Evolutionary conservation across 495 filamentous ascomycete genomes (phyloP).

Genomic region (Podospora sp.): DNA sequence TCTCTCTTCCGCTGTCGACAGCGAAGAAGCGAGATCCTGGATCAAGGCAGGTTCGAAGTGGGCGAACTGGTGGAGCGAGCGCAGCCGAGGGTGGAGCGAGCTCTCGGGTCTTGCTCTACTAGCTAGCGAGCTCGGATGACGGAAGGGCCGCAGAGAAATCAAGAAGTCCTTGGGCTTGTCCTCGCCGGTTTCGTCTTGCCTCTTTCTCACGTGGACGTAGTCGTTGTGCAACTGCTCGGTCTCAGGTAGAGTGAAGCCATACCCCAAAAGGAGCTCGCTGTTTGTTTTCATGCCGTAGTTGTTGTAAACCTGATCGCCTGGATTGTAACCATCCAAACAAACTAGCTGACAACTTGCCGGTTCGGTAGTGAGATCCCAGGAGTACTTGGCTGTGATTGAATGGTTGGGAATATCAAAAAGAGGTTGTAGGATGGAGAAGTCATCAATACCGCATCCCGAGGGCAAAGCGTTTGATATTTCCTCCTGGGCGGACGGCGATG

Average conservation of each 20-base stretch:
- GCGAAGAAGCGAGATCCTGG: conserved; percentile 33
- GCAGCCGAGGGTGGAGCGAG: conserved; percentile 14
- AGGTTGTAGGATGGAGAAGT: conserved; percentile 57
- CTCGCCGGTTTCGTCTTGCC: conserved; percentile 15
- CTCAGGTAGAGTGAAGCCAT: conserved; percentile 53
- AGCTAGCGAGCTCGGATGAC: conserved; percentile 39
- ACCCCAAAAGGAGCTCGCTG: conserved; percentile 55
- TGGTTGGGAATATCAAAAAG: conserved; percentile 59
- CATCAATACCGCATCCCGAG: conserved; percentile 38
- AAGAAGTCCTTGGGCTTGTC: conserved; percentile 39
- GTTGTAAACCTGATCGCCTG: conserved; percentile 52
- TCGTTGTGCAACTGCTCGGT: conserved; percentile 48
- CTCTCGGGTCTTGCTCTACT: conserved; percentile 34
- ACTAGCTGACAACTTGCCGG: conserved; percentile 36
- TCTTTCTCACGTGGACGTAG: conserved; percentile 51
- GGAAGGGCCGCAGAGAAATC: conserved; percentile 45
- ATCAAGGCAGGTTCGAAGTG: conserved; percentile 49
- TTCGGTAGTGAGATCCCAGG: conserved; percentile 42
- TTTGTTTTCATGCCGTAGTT: conserved; percentile 59
- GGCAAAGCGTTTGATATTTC: conserved; percentile 22
- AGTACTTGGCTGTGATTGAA: conserved; percentile 43
- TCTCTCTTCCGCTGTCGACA: conserved; percentile 24
- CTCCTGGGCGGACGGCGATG: conserved; percentile 25
- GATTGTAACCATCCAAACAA: conserved; percentile 31
- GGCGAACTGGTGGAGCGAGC: conserved; percentile 38